These are phyloP conservation scores for Rhododendron williamsianum DNA, from an alignment of 148 eudicot genomes.

Conservation along the genomic window DNA sequence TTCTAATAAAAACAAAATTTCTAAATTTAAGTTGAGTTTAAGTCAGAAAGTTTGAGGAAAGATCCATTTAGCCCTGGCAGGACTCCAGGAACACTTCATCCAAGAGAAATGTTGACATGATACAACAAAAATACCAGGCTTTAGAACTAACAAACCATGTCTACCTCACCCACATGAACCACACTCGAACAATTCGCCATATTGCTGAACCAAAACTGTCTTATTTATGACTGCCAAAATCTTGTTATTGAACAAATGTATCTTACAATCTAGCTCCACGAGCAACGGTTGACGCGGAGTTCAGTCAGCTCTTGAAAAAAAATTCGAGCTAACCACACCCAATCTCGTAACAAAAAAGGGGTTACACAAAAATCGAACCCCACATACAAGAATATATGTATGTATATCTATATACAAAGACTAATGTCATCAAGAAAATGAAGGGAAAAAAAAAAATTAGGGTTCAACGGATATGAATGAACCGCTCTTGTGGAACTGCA, in stretches of 20 bases:
- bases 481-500: constrained; percentile 26
- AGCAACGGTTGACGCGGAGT: not conserved
- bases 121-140: not conserved
- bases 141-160: not conserved
- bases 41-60: not conserved
- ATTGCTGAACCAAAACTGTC: not conserved
- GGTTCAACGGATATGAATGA: constrained; percentile 25
- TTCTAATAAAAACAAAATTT: no score
- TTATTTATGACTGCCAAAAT: constrained; percentile 9
- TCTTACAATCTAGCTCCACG: not conserved
- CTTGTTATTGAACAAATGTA: not conserved
- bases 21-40: no score
- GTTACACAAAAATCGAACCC: not conserved
- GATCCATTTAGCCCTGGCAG: not conserved
- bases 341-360: not conserved
- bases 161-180: not conserved
- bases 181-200: not conserved
- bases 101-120: not conserved
- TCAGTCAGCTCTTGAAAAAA: constrained; percentile 38
- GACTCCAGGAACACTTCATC: not conserved
- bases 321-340: constrained; percentile 21
- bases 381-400: not conserved
- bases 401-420: not conserved
- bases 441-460: not conserved
- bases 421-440: not conserved